Conservation (phyloP, 1,139 yeast genomes). For the Lodderomyces elongisporus region DNA sequence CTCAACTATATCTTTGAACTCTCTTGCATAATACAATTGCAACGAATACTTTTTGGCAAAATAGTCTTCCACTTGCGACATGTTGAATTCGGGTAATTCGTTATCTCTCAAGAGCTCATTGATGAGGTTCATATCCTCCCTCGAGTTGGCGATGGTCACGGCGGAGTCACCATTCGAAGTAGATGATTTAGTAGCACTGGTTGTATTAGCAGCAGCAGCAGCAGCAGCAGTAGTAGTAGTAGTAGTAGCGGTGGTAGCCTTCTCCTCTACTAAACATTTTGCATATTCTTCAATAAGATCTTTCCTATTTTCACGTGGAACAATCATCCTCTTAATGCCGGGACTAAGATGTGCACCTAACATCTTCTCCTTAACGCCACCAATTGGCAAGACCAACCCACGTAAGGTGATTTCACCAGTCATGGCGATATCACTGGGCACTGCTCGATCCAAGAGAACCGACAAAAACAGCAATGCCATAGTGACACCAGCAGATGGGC, state of each 20-base stretch:
- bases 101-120: constrained; percentile 37
- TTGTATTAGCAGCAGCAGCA: background rate
- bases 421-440: constrained; percentile 74
- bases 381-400: constrained; percentile 83
- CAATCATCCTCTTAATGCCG: constrained; percentile 49
- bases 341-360: constrained; percentile 77
- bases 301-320: constrained; percentile 66
- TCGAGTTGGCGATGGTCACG: background rate
- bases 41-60: constrained; percentile 50
- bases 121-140: constrained; percentile 15
- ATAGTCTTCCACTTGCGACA: constrained; percentile 44
- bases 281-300: constrained; percentile 62
- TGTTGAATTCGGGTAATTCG: constrained; percentile 23
- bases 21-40: constrained; percentile 60
- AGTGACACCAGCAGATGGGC: constrained; percentile 91
- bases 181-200: background rate
- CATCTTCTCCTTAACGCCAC: constrained; percentile 82
- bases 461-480: constrained; percentile 81
- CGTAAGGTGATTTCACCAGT: constrained; percentile 89
- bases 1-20: constrained; percentile 71
- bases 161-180: background rate
- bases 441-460: constrained; percentile 60
- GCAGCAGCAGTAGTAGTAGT: background rate
- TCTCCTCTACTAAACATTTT: constrained; percentile 16
- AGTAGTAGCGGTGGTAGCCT: background rate